Base-by-base conservation (phyloP, 768 basidiomycete genomes). In the Tylopilus sp. region DNA sequence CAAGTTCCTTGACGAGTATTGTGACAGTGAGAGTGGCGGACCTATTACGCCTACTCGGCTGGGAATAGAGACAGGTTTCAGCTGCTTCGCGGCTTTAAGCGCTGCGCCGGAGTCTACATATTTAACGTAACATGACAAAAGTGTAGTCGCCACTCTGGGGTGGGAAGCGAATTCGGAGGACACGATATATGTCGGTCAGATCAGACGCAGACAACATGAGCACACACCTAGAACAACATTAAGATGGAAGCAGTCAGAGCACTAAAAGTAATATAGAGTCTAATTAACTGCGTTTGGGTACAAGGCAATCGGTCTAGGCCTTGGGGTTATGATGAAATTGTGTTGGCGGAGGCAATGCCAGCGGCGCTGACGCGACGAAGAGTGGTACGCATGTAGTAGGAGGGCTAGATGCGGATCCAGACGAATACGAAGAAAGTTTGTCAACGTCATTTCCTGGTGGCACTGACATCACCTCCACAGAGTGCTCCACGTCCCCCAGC, bases 21-120 rank as follows among this genome's bases (percentile, higher is more conserved):
- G n/a, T n/a, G n/a, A n/a, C n/a, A n/a, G n/a, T n/a, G n/a, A n/a
- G n/a, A n/a, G n/a, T n/a, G n/a, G n/a, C n/a, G n/a, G 63, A 63
- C 12, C 31, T 66, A 30, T 36, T 68, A 38, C 65, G 65, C 23
- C 52, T 66, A 38, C 47, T 66, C 11, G 65, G 68, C 17, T 68
- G 66, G 66, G 66, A 57, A 57, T 66, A 65, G 53, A 59, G 2
- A 25, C 28, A 17, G 17, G 15, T 26, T 35, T 36, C 11, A 23
- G 23, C 13, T 18, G 9, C 30, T 22, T 18, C 2, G n/a, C 15
- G 33, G 9, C 7, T 10, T 35, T n/a, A 13, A 2, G 38, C 20
- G 38, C 6, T 25, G 23, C 12, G 18, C n/a, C 6, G 26, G 18
- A 39, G n/a, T 9, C 6, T 1, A 2, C 7, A 39, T 8, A 20